These are phyloP conservation scores for Brassica incana DNA, from an alignment of 345 rosid species.

Conservation along the genomic window DNA sequence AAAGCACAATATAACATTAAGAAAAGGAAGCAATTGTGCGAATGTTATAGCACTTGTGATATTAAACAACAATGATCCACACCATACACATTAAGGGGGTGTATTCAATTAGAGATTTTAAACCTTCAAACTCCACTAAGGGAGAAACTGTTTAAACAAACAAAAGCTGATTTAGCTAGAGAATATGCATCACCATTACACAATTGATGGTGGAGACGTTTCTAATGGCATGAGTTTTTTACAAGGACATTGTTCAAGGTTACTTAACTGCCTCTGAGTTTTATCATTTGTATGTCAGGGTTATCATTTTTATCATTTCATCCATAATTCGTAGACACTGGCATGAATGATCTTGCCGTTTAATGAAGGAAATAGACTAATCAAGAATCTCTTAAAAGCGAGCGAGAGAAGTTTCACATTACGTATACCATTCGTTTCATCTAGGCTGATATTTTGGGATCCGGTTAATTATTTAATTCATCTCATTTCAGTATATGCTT, in stretches of 20 bases:
- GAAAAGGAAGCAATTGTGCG: too few species aligned
- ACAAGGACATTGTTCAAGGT: not conserved
- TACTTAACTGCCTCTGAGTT: not conserved
- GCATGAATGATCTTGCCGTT: not conserved
- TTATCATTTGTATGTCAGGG: not conserved
- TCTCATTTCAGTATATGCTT: not conserved
- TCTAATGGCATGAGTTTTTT: too few species aligned
- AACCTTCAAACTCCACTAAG: too few species aligned
- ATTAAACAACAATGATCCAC: too few species aligned
- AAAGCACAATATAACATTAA: too few species aligned
- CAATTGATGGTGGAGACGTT: too few species aligned
- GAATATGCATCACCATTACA: too few species aligned
- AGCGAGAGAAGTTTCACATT: not conserved
- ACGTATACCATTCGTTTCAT: not conserved
- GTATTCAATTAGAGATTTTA: too few species aligned
- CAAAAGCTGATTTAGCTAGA: too few species aligned
- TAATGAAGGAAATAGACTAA: not conserved
- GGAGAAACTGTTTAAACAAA: too few species aligned
- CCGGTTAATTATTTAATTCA: not conserved
- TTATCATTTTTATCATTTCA: not conserved
- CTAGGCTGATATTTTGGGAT: not conserved
- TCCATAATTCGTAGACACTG: not conserved
- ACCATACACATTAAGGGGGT: too few species aligned
- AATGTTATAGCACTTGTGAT: too few species aligned
- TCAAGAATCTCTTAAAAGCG: not conserved